Conservation (phyloP, 1,284 basidiomycete genomes). For the Moesziomyces sp. region DNA sequence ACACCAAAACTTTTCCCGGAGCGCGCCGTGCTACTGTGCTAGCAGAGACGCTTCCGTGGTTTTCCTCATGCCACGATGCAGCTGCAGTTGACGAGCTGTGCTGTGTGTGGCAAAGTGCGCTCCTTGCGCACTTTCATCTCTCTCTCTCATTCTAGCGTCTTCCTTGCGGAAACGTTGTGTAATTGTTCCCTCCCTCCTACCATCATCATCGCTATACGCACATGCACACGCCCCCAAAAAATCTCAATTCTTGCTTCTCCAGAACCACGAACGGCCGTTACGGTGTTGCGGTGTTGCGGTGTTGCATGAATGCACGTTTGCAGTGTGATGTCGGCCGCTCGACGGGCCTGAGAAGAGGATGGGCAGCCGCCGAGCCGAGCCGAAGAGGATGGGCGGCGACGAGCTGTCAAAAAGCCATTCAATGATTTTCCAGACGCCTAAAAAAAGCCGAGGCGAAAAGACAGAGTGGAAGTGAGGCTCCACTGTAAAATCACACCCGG, state of each 20-base stretch:
- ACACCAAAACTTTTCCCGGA: conserved; percentile 19
- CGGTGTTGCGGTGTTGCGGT: not conserved
- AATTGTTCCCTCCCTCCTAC: conserved; percentile 20
- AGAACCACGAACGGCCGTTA: conserved; percentile 3
- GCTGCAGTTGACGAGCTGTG: no score
- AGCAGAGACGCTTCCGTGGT: conserved; percentile 8
- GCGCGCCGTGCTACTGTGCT: conserved; percentile 1
- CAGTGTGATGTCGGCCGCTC: no score
- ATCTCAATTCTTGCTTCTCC: conserved; percentile 38
- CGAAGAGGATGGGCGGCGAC: no score
- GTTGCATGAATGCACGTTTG: no score
- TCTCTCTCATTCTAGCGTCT: conserved; percentile 12
- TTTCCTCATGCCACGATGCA: no score
- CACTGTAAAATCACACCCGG: no score
- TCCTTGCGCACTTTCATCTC: conserved; percentile 3
- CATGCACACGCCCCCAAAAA: conserved; percentile 26
- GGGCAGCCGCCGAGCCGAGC: no score
- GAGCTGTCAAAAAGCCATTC: no score
- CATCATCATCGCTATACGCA: conserved; percentile 7
- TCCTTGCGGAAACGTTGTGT: conserved; percentile 27
- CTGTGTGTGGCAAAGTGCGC: not conserved
- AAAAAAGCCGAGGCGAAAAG: no score
- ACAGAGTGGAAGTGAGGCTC: no score
- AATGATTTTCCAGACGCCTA: no score
- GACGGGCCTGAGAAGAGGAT: no score